These are phyloP conservation scores for Tetracladium setigerum DNA, from an alignment of 495 filamentous ascomycete species.

Conservation along the genomic window DNA sequence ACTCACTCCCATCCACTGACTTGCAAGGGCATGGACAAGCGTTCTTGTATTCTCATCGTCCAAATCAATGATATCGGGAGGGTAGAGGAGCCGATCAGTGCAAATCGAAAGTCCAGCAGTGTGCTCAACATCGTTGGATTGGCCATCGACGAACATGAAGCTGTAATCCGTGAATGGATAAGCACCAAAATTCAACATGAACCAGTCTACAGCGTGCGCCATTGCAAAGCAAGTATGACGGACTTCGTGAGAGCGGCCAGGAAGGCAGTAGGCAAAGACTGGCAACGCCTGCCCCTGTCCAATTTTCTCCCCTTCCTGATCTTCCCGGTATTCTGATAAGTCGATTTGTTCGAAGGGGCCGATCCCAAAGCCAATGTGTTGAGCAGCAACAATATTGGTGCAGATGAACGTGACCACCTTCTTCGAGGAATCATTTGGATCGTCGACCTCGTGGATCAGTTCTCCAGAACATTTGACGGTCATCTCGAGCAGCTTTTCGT, in stretches of 20 bases:
- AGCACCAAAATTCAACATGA: conserved; percentile 73
- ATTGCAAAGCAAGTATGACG: conserved; percentile 63
- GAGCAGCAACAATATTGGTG: conserved; percentile 61
- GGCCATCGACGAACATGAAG: conserved; percentile 88
- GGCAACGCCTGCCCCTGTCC: conserved; percentile 68
- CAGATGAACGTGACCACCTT: conserved; percentile 79
- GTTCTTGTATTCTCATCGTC: conserved; percentile 69
- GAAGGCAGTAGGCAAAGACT: conserved; percentile 84
- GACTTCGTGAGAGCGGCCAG: conserved; percentile 69
- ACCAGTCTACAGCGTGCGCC: conserved; percentile 68
- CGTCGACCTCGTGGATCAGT: conserved; percentile 68
- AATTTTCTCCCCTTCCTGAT: conserved; percentile 83
- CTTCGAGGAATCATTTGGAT: conserved; percentile 64
- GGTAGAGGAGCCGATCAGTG: conserved; percentile 78
- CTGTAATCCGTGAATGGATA: conserved; percentile 78
- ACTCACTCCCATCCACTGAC: conserved; percentile 87
- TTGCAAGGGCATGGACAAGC: conserved; percentile 77
- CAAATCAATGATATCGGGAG: conserved; percentile 71
- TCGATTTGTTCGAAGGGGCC: conserved; percentile 94
- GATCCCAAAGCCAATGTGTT: conserved; percentile 85
- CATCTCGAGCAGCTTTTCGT: conserved; percentile 82
- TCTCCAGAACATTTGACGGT: conserved; percentile 86
- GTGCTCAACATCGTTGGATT: conserved; percentile 59
- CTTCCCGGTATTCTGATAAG: conserved; percentile 79
- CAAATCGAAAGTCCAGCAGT: conserved; percentile 82